Percentiles rank a stretch among this genome's conserved stretches.
phyloP scores from a whole-genome alignment of 768 basidiomycete species.

The Naganishia randhawae region DNA sequence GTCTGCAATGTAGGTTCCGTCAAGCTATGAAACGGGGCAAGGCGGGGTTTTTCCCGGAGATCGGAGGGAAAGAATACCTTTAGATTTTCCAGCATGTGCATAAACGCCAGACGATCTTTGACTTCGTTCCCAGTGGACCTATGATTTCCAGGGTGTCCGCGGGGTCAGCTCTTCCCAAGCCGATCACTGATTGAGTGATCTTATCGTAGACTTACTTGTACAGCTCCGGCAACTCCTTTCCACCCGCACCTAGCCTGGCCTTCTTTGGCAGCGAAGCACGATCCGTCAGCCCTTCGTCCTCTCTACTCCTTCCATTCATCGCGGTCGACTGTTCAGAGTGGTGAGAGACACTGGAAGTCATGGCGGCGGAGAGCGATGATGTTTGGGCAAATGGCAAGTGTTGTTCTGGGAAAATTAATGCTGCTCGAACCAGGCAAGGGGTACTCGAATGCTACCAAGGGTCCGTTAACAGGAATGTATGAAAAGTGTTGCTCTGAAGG shows the following conservation, averaged over 20 bases:
- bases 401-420: too few relatives aligned
- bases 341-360: conserved; percentile 11
- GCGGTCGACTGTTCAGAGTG: background rate
- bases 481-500: background rate
- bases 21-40: too few relatives aligned
- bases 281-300: background rate
- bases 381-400: too few relatives aligned
- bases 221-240: conserved; percentile 43
- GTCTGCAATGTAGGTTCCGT: conserved; percentile 58
- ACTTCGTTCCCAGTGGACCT: conserved; percentile 55
- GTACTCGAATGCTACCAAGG: too few relatives aligned
- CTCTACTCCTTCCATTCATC: conserved; percentile 4
- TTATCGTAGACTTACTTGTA: conserved; percentile 41
- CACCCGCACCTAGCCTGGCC: conserved; percentile 42
- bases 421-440: too few relatives aligned
- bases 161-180: background rate
- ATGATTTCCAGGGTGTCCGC: background rate
- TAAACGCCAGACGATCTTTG: conserved; percentile 75
- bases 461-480: too few relatives aligned
- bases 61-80: conserved; percentile 63
- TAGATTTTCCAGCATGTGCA: conserved; percentile 80
- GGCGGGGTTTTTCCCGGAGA: too few relatives aligned
- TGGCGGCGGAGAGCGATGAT: background rate
- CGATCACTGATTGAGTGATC: background rate
- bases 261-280: background rate